These are phyloP conservation scores for Sporothrix brunneoviolacea DNA, from an alignment of 2,329 filamentous ascomycete species.

Conservation along the genomic window DNA sequence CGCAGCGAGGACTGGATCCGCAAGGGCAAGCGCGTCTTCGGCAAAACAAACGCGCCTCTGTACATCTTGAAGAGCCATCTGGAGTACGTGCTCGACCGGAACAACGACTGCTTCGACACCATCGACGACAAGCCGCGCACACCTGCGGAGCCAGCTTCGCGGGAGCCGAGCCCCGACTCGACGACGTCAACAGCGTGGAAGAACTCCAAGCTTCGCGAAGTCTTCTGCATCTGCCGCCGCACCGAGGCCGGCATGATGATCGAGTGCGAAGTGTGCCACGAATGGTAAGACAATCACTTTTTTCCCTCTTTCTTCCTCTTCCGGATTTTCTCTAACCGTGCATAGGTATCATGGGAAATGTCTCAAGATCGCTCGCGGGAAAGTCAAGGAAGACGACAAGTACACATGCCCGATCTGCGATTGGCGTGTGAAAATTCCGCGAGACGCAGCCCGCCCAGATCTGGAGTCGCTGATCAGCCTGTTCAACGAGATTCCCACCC, in stretches of 20 bases:
- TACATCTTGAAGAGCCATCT: constrained; percentile 95
- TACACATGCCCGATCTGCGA: constrained; percentile 98
- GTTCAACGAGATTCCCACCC: constrained; percentile 69
- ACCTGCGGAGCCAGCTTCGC: constrained; percentile 84
- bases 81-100: constrained; percentile 85
- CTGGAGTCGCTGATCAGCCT: constrained; percentile 81
- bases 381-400: constrained; percentile 97
- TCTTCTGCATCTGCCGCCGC: constrained; percentile 93
- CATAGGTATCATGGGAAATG: constrained; percentile 93
- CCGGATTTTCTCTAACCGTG: constrained; percentile 5
- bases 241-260: constrained; percentile 99
- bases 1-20: constrained; percentile 99
- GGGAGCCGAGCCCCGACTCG: constrained; percentile 60
- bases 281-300: constrained; percentile 61
- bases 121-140: constrained; percentile 75
- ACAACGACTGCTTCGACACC: constrained; percentile 85
- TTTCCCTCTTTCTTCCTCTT: constrained; percentile 2
- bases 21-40: constrained; percentile 93
- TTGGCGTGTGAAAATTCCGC: constrained; percentile 92
- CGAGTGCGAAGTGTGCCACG: constrained; percentile 94
- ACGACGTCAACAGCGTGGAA: constrained; percentile 51
- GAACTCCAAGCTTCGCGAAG: constrained; percentile 62
- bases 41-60: constrained; percentile 92
- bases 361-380: constrained; percentile 92
- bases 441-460: constrained; percentile 91